Evolutionary conservation across 768 basidiomycete species (phyloP).

Genomic region (Sarcodon sp.): DNA sequence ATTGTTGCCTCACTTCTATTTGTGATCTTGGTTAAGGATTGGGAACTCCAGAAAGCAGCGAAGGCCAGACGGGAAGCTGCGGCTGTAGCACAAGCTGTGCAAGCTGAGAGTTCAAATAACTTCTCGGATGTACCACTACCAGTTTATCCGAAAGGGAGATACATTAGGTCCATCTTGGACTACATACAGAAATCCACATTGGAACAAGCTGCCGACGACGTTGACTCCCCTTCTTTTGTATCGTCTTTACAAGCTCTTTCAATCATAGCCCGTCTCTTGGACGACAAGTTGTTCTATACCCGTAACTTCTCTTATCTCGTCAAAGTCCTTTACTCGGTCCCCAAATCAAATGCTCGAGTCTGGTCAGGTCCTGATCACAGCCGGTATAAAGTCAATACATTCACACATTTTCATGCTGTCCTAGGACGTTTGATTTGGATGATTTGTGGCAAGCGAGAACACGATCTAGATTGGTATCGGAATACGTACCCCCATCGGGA

Average conservation of each 20-base stretch:
- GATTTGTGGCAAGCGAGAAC: background rate
- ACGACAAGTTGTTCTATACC: constrained; percentile 34
- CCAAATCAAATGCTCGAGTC: constrained; percentile 11
- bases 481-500: background rate
- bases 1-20: constrained; percentile 65
- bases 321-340: constrained; percentile 29
- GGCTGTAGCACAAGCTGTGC: background rate
- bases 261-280: constrained; percentile 39
- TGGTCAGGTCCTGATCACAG: constrained; percentile 11
- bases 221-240: constrained; percentile 5
- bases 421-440: constrained; percentile 12
- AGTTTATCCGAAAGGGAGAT: too few relatives aligned
- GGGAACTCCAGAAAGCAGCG: constrained; percentile 23
- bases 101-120: constrained; percentile 10
- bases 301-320: constrained; percentile 31
- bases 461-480: background rate
- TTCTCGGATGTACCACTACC: too few relatives aligned
- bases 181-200: background rate
- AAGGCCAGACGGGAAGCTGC: constrained; percentile 11
- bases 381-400: constrained; percentile 12
- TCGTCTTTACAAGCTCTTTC: constrained; percentile 48
- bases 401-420: constrained; percentile 17
- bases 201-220: too few relatives aligned
- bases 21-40: constrained; percentile 50
- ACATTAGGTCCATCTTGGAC: background rate